Base-by-base conservation (phyloP, 495 filamentous ascomycete species). In the Platismatia glauca region DNA sequence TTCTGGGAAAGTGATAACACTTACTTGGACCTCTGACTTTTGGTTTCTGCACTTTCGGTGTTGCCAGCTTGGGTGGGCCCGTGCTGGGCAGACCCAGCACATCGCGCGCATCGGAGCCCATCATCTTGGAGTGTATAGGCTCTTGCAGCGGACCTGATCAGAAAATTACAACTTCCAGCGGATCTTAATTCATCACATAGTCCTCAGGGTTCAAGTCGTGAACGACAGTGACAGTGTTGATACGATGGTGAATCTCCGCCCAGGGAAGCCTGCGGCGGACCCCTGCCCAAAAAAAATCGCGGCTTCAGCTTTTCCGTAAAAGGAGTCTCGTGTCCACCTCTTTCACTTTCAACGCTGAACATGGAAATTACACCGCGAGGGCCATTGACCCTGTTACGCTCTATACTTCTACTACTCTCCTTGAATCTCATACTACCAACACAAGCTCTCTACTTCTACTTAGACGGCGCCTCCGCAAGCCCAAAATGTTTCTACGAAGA, bases 401-500 rank as follows among this genome's bases (percentile, higher is more conserved):
- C 35, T 13, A 11, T 56, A 7, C 24, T 53, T 52, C 27, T 64
- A 9, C 3, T 62, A 18, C 35, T 66, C 22, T 7, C 65, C 48
- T 60, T 73, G 16, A 60, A 66, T 27, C 68, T 85, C 16, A 71
- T 84, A 22, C 58, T 80, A 20, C 87, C 86, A 33, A 82, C 86
- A 55, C 85, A 90, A 65, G 91, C 90, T 44, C 84, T 98, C 61
- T 91, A 96, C 84, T 96, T 98, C 83, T 97, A 89, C 80, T 85
- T 97, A 74, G 92, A 97, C 70, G 88, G 87, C 66, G 81, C 83
- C 20, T 74, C 79, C 70, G 81, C 86, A 66, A 89, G 87, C 70
- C 82, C 86, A 66, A 91, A 89, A 73, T 98, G 94, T 77, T 97
- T 98, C 85, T 96, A 88, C 77, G 94, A 98, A 79, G 95, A 97